These are phyloP conservation scores for Schwanniomyces sp. DNA, from an alignment of 805 yeast genomes.

Conservation along the genomic window DNA sequence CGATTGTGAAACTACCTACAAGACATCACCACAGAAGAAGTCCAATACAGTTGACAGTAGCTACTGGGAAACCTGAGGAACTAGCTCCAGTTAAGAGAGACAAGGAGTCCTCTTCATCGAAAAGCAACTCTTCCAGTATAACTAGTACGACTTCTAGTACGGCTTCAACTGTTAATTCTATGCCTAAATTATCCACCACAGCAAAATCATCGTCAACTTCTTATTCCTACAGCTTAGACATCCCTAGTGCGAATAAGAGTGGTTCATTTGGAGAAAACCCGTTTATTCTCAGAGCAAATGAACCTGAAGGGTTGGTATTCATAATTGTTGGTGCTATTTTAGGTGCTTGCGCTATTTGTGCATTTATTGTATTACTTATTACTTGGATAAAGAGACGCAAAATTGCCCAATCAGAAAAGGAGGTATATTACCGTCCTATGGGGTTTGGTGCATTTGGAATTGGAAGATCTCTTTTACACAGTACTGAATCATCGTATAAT, in stretches of 20 bases:
- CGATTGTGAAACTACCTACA: background rate
- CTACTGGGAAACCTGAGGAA: background rate
- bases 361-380: constrained; percentile 13
- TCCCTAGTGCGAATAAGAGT: constrained; percentile 4
- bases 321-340: constrained; percentile 41
- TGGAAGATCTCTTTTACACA: constrained; percentile 7
- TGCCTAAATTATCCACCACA: background rate
- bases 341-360: constrained; percentile 8
- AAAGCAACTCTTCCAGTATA: background rate
- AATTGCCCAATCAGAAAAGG: constrained; percentile 31
- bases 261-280: constrained; percentile 31
- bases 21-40: background rate
- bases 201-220: background rate
- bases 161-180: background rate
- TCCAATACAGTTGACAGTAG: background rate
- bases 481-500: constrained; percentile 20
- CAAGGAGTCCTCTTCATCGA: background rate
- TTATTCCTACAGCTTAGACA: constrained; percentile 9
- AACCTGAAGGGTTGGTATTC: constrained; percentile 41
- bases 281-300: constrained; percentile 19
- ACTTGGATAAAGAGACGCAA: constrained; percentile 20
- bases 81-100: background rate
- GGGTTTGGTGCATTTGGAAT: constrained; percentile 6
- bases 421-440: constrained; percentile 23
- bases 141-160: too few species aligned